Base-by-base conservation (phyloP, 805 yeast species). In the Middelhovenomyces tepae region DNA sequence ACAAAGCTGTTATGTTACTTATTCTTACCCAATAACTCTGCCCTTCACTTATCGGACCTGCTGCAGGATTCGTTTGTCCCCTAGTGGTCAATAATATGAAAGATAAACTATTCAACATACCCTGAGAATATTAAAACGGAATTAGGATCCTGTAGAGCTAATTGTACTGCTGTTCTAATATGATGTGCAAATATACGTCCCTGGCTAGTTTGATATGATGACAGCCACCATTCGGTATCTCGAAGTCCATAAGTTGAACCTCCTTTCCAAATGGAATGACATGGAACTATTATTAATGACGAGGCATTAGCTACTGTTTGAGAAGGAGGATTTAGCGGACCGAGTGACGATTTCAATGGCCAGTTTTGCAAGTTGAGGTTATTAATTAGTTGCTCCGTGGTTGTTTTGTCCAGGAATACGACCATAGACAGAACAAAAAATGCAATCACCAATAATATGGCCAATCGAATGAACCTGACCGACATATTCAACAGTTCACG, bases 191-290 rank as follows among this genome's bases (percentile, higher is more conserved):
- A 26, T 16, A 20, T 15, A 7, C 10, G 17, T 7, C 9, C 11
- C 6, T 7, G 6, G 5, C 29, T 20, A 9, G 15, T 18, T 16
- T 26, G 29, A 13, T 16, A 26, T 26, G 15, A 16, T 10, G 8
- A 16, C 29, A 26, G 7, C 29, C 29, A 26, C 10, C 17, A 18
- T 16, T 14, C 17, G 11, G 15, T 20, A 8, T n/a, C 6, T 16
- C 11, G 11, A 7, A 18, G 20, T 16, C 17, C 29, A 9, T 20
- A 18, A 7, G 6, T 16, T 7, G 27, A 23, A 23, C 16, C 16
- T 7, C 17, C 19, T 26, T 26, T 26, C 29, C 29, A 26, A n/a
- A 26, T 26, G 8, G 19, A 18, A 13, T 26, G 29, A 7, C 29
- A 18, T 26, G 29, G 29, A 16, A 26, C 29, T n/a, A 26, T 14